phyloP scores from a whole-genome alignment of 2,329 filamentous ascomycete genomes.

The Drechslerella dactyloides region DNA sequence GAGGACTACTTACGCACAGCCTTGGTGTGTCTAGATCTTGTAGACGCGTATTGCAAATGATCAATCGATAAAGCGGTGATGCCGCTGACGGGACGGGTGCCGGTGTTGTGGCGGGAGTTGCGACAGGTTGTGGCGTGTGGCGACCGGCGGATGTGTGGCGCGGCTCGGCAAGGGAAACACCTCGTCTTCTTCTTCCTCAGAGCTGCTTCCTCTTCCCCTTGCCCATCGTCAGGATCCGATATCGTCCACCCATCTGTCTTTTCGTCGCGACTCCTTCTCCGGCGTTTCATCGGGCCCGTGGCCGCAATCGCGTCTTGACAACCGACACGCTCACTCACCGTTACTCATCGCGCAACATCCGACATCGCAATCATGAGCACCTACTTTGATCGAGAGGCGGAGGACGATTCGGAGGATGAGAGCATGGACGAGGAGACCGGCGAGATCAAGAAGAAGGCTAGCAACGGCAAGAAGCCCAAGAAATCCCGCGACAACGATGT shows the following conservation, averaged over 20 bases:
- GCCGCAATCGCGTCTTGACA: constrained; percentile 29
- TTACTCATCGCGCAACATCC: neutral
- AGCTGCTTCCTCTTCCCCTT: constrained; percentile 20
- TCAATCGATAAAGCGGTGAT: constrained; percentile 5
- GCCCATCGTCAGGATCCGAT: neutral
- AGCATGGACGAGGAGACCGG: constrained; percentile 80
- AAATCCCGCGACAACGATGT: constrained; percentile 59
- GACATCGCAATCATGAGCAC: constrained; percentile 66
- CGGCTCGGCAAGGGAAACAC: constrained; percentile 33
- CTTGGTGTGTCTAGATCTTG: too few species aligned
- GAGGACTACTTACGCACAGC: too few species aligned
- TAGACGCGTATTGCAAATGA: too few species aligned
- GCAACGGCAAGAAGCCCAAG: constrained; percentile 57
- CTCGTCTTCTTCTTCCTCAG: constrained; percentile 25
- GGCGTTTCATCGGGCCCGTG: neutral
- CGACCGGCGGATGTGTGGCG: constrained; percentile 16
- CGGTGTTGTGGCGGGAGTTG: constrained; percentile 6
- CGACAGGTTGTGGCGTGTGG: constrained; percentile 1
- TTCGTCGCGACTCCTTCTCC: constrained; percentile 1
- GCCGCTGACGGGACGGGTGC: constrained; percentile 11
- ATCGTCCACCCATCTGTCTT: constrained; percentile 5
- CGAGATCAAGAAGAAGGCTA: constrained; percentile 62
- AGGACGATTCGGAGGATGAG: constrained; percentile 81
- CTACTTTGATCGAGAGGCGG: constrained; percentile 82
- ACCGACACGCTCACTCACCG: neutral